Percentiles rank a stretch among this genome's conserved stretches.
Conservation (phyloP, 140 eudicot species). For the Bidens hawaiensis region DNA sequence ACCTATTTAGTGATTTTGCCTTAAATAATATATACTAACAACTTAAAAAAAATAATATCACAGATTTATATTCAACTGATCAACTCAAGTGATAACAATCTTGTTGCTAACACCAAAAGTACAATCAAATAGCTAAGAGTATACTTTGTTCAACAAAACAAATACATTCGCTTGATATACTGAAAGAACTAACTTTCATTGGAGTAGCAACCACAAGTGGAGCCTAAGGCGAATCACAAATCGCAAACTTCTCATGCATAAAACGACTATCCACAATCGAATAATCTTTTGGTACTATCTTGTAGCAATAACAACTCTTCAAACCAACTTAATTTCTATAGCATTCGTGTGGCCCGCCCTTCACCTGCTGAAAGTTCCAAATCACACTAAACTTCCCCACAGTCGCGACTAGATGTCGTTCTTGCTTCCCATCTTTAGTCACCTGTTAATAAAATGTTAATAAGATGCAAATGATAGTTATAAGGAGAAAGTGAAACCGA, state of each 20-base stretch:
- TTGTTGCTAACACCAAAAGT: conserved; percentile 18
- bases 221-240: conserved; percentile 81
- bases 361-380: conserved; percentile 91
- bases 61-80: conserved; percentile 1
- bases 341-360: conserved; percentile 78
- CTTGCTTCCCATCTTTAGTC: conserved; percentile 90
- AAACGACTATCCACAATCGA: conserved; percentile 86
- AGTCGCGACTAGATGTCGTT: conserved; percentile 83
- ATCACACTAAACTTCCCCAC: conserved; percentile 85
- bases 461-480: not conserved
- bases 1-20: too few species aligned
- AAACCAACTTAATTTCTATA: conserved; percentile 69
- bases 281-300: conserved; percentile 75
- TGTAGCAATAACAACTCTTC: conserved; percentile 96
- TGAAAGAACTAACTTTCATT: conserved; percentile 90
- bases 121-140: conserved; percentile 3
- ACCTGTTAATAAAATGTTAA: conserved; percentile 33
- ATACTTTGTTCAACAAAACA: conserved; percentile 4
- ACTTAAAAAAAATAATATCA: not conserved
- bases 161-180: conserved; percentile 71
- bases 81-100: conserved; percentile 20
- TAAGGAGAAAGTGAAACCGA: conserved; percentile 10
- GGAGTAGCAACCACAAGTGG: conserved; percentile 93
- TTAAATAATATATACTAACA: too few species aligned
- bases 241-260: conserved; percentile 92